These are phyloP conservation scores for Solanum chmielewskii DNA, from an alignment of 257 asterid genomes.

Conservation along the genomic window DNA sequence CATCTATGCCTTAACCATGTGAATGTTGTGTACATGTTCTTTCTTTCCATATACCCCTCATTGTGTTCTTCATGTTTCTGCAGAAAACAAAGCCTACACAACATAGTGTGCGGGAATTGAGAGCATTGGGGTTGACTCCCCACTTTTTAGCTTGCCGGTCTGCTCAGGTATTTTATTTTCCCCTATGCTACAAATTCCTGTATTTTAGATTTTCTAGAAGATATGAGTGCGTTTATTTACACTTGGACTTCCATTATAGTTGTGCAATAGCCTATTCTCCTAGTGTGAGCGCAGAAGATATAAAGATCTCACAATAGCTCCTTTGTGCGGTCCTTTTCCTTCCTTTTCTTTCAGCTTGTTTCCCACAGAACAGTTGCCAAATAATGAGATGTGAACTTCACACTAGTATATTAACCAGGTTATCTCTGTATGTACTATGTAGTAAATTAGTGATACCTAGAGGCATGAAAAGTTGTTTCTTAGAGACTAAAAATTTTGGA, in stretches of 20 bases:
- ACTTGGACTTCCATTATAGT: not conserved
- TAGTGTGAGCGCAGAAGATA: not conserved
- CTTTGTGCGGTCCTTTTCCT: not conserved
- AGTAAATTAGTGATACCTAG: not conserved
- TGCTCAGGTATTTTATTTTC: constrained; percentile 30
- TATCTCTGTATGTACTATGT: not conserved
- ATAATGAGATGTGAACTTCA: not conserved
- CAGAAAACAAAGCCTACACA: constrained; percentile 91
- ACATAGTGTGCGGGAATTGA: constrained; percentile 72
- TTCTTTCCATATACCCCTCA: not conserved
- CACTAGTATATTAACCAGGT: not conserved
- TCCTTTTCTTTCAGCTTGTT: not conserved
- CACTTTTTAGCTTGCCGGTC: constrained; percentile 75
- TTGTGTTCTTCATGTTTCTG: not conserved
- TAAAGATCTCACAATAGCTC: not conserved
- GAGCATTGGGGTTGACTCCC: constrained; percentile 67
- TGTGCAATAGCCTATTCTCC: not conserved
- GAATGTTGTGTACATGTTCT: not conserved
- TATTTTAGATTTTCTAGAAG: not conserved
- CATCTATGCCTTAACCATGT: not conserved
- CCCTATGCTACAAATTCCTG: not conserved
- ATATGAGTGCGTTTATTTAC: not conserved
- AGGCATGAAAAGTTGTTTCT: not conserved
- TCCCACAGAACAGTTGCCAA: not conserved
- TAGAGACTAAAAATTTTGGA: not conserved